These are phyloP conservation scores for Botrytis cinerea DNA, from an alignment of 2,329 filamentous ascomycete species.

Conservation along the genomic window DNA sequence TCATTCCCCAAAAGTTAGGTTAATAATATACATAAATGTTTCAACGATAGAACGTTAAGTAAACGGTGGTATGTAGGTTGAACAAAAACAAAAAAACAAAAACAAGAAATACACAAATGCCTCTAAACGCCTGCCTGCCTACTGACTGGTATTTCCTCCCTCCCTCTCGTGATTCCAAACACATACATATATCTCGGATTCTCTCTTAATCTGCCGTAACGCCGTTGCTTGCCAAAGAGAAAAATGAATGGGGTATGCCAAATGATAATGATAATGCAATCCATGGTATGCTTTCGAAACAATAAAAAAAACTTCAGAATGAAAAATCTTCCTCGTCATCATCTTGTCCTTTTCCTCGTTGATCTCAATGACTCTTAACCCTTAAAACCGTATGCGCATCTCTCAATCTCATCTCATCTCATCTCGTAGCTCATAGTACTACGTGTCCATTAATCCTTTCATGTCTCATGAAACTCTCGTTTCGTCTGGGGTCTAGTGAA, in stretches of 20 bases:
- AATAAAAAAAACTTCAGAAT: slow-evolving; percentile 11
- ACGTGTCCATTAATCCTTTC: slow-evolving; percentile 1
- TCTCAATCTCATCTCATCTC: slow-evolving; percentile 11
- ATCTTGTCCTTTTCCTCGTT: slow-evolving; percentile 9
- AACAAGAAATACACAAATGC: not conserved
- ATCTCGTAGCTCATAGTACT: slow-evolving; percentile 22
- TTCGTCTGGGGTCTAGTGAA: not conserved
- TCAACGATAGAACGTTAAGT: slow-evolving; percentile 4
- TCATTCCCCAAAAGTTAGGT: not conserved
- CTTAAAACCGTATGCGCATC: not conserved
- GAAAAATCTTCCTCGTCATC: not conserved
- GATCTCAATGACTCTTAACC: slow-evolving; percentile 11
- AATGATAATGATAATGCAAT: slow-evolving; percentile 19
- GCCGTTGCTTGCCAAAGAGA: not conserved
- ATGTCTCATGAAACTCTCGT: slow-evolving; percentile 9
- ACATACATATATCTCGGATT: not conserved
- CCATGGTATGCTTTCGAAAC: not conserved
- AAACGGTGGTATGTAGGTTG: slow-evolving; percentile 6
- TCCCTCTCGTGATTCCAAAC: slow-evolving; percentile 14
- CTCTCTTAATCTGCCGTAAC: slow-evolving; percentile 16
- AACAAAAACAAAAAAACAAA: not conserved
- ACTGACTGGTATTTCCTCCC: slow-evolving; percentile 19
- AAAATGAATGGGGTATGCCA: slow-evolving; percentile 15
- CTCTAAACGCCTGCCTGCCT: slow-evolving; percentile 17
- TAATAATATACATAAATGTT: slow-evolving; percentile 12